Conservation (phyloP, 83 land plant genomes). For the Picea mariana region DNA sequence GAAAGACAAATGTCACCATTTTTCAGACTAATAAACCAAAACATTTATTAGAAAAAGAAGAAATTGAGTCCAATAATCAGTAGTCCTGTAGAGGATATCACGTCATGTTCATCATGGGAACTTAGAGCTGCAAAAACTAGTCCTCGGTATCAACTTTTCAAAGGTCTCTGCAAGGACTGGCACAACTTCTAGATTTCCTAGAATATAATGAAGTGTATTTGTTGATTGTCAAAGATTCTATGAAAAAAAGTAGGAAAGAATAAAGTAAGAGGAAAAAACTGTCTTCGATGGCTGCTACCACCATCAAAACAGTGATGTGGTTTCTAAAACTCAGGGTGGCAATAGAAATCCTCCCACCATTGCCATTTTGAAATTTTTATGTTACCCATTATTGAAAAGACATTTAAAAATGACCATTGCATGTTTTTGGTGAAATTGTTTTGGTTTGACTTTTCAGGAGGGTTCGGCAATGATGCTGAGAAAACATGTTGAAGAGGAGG, state of each 20-base stretch:
- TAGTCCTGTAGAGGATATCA: background rate
- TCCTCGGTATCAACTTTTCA: background rate
- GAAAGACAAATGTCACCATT: background rate
- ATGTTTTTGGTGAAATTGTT: background rate
- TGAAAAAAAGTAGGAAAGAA: background rate
- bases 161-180: background rate
- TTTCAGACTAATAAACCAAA: background rate
- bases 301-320: background rate
- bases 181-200: background rate
- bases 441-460: constrained; percentile 46
- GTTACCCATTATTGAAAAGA: background rate
- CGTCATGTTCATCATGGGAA: background rate
- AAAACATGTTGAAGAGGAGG: constrained; percentile 86
- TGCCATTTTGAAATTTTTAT: background rate
- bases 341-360: no score
- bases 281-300: background rate
- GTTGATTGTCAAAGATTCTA: background rate
- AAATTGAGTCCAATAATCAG: background rate
- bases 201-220: background rate
- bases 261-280: background rate
- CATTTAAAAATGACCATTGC: background rate
- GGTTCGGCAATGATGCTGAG: constrained; percentile 56
- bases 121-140: background rate
- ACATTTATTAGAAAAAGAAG: background rate
- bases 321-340: no score